These are phyloP conservation scores for Trichophyton mentagrophytes DNA, from an alignment of 2,329 filamentous ascomycete species.

Conservation along the genomic window DNA sequence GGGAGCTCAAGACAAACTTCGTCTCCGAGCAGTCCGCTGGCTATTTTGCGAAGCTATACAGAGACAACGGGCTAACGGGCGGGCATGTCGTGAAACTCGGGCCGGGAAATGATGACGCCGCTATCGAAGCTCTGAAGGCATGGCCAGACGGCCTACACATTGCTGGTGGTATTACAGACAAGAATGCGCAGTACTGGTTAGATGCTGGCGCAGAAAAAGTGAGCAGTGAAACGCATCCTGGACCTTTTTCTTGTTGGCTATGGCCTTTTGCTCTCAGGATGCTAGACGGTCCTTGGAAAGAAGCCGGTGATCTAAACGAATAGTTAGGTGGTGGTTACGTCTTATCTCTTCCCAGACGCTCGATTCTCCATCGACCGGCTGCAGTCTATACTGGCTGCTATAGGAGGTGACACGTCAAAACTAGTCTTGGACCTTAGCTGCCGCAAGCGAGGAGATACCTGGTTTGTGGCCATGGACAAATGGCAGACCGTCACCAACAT, in stretches of 20 bases:
- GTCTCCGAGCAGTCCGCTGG: slow-evolving; percentile 71
- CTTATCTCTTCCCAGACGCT: slow-evolving; percentile 77
- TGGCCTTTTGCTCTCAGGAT: background rate
- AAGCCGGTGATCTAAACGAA: slow-evolving; percentile 7
- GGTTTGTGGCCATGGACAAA: slow-evolving; percentile 98
- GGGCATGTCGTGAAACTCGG: slow-evolving; percentile 97
- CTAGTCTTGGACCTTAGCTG: slow-evolving; percentile 95
- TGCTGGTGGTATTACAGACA: slow-evolving; percentile 81
- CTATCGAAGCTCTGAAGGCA: slow-evolving; percentile 58
- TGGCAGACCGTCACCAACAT: slow-evolving; percentile 98
- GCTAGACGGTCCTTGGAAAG: background rate
- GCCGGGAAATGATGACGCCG: slow-evolving; percentile 69
- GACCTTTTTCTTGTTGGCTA: background rate
- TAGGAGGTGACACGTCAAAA: slow-evolving; percentile 62
- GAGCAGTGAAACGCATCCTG: slow-evolving; percentile 19
- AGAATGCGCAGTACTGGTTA: slow-evolving; percentile 78
- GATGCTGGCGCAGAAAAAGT: slow-evolving; percentile 82
- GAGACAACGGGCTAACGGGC: slow-evolving; percentile 57
- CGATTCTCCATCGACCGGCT: slow-evolving; percentile 68
- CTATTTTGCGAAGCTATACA: slow-evolving; percentile 73
- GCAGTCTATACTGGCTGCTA: slow-evolving; percentile 56
- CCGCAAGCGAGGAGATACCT: slow-evolving; percentile 58
- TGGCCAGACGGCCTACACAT: slow-evolving; percentile 79
- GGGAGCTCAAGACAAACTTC: slow-evolving; percentile 75
- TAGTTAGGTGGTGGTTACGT: slow-evolving; percentile 86